Evolutionary conservation across 768 basidiomycete species (phyloP).

Genomic region (Ramaria sp.): DNA sequence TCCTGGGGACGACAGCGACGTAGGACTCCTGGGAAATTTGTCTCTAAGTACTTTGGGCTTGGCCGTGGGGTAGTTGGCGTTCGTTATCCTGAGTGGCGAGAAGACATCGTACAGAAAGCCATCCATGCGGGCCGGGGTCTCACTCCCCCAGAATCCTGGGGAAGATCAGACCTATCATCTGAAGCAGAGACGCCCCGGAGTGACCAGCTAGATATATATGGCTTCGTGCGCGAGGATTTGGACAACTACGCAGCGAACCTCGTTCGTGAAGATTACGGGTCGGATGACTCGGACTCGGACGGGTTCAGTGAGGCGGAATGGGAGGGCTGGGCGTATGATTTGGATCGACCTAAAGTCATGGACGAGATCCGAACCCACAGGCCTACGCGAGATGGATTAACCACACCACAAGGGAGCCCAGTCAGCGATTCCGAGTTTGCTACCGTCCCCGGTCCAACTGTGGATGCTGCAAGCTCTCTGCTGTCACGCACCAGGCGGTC

Average conservation of each 20-base stretch:
- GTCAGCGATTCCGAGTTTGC: neutral
- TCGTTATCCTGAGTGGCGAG: slow-evolving; percentile 62
- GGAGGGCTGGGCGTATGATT: slow-evolving; percentile 55
- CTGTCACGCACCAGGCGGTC: too few relatives aligned
- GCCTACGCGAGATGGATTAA: neutral
- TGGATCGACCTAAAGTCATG: slow-evolving; percentile 24
- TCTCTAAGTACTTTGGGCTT: neutral
- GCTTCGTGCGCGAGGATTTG: neutral
- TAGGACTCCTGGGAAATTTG: neutral
- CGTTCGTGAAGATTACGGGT: slow-evolving; percentile 9
- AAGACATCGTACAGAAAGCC: slow-evolving; percentile 37
- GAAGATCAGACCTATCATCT: neutral
- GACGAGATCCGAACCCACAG: neutral
- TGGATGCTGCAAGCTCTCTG: too few relatives aligned
- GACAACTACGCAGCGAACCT: neutral
- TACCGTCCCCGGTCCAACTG: too few relatives aligned
- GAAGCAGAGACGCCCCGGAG: neutral
- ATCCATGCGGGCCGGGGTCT: slow-evolving; percentile 48
- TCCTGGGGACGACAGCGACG: neutral
- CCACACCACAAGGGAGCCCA: neutral
- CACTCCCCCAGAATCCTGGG: slow-evolving; percentile 14
- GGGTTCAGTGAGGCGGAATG: slow-evolving; percentile 50
- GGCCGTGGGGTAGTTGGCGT: slow-evolving; percentile 16
- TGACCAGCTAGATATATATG: neutral
- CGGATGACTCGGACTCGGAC: slow-evolving; percentile 27